phyloP scores from a whole-genome alignment of 1,284 basidiomycete species.

The Marasmius oreades region DNA sequence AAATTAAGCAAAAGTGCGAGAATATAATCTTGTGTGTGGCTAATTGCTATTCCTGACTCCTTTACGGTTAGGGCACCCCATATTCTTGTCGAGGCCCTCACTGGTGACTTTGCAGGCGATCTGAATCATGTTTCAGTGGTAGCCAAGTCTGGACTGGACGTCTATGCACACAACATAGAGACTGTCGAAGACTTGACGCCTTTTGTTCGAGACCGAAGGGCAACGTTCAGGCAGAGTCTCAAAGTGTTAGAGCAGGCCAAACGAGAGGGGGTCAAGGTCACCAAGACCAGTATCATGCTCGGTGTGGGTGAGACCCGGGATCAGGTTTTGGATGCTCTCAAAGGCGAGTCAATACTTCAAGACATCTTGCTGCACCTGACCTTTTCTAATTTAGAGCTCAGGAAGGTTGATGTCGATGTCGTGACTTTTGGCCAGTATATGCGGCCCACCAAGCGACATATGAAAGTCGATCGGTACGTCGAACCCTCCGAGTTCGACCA shows the following conservation, averaged over 20 bases:
- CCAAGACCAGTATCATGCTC: constrained; percentile 99
- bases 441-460: constrained; percentile 98
- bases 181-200: constrained; percentile 94
- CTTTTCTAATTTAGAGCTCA: constrained; percentile 58
- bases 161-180: constrained; percentile 98
- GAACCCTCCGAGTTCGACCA: constrained; percentile 89
- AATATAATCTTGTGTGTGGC: constrained; percentile 6
- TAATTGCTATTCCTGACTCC: not conserved
- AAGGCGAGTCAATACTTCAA: constrained; percentile 48
- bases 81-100: constrained; percentile 95
- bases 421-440: constrained; percentile 99
- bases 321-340: constrained; percentile 81
- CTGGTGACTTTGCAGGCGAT: constrained; percentile 90
- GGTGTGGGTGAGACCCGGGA: constrained; percentile 91
- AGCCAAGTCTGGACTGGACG: constrained; percentile 91
- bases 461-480: constrained; percentile 98
- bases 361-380: not conserved
- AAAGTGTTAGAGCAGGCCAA: constrained; percentile 83
- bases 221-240: constrained; percentile 89
- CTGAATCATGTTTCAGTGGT: constrained; percentile 76
- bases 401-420: constrained; percentile 89
- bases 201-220: constrained; percentile 91
- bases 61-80: constrained; percentile 72
- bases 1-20: constrained; percentile 89
- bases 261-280: constrained; percentile 81